Evolutionary conservation across 2,329 filamentous ascomycete genomes (phyloP).

Genomic region (Albophoma yamanashiensis): DNA sequence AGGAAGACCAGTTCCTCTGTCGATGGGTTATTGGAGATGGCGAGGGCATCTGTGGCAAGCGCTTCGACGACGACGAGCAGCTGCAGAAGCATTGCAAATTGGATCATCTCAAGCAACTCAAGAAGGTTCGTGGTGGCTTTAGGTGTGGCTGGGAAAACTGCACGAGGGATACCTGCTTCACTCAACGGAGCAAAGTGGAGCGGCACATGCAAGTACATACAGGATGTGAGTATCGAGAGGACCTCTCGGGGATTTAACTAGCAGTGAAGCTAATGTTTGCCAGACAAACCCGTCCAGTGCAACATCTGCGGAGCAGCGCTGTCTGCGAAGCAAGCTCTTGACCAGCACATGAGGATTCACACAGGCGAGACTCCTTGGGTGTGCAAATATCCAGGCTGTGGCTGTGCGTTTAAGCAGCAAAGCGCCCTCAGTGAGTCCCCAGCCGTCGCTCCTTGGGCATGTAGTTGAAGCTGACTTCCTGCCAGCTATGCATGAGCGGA

Average conservation of each 20-base stretch:
- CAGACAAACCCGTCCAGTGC: conserved; percentile 51
- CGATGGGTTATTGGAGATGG: conserved; percentile 18
- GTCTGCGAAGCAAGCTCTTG: conserved; percentile 56
- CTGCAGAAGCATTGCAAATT: conserved; percentile 45
- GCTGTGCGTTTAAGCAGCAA: conserved; percentile 54
- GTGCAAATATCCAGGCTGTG: conserved; percentile 39
- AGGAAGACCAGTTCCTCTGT: conserved; percentile 18
- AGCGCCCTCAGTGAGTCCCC: conserved; percentile 49
- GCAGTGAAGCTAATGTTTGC: conserved; percentile 3
- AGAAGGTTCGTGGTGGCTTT: conserved; percentile 34
- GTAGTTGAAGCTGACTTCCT: conserved; percentile 6
- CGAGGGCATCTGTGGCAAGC: conserved; percentile 17
- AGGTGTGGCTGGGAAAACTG: conserved; percentile 48
- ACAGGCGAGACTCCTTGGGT: conserved; percentile 53
- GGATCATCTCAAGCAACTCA: conserved; percentile 34
- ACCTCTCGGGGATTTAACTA: background rate
- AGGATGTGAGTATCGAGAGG: conserved; percentile 36
- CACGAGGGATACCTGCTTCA: conserved; percentile 40
- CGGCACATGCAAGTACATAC: conserved; percentile 57
- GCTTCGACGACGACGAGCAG: conserved; percentile 32
- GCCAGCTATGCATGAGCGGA: conserved; percentile 55
- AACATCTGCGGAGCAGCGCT: conserved; percentile 44
- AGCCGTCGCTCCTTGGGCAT: background rate
- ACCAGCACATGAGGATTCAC: conserved; percentile 57
- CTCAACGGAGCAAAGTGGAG: conserved; percentile 52